Evolutionary conservation across 2,329 filamentous ascomycete genomes (phyloP), one percentile per base, ranked within the genome.

Genomic region (Xylaria polymorpha): DNA sequence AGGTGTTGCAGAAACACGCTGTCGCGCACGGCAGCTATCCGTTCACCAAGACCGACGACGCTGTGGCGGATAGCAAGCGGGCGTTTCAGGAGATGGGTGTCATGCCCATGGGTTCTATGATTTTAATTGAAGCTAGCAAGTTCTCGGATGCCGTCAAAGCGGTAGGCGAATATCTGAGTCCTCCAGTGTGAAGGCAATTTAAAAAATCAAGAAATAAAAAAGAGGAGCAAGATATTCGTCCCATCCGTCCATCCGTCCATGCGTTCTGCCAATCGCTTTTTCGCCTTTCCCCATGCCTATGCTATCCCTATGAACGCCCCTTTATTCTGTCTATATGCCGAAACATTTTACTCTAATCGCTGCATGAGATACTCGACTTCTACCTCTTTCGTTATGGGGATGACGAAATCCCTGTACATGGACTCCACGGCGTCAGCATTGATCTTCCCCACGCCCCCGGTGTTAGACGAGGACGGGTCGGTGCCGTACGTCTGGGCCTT

Each of bases 361-460:
- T 98, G 94, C 93, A 99, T 97, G 74, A 99, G 85, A 80, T 99
- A 99, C 76, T 99, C 96, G 10, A 99, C 94, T 85, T 99, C 96
- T 48, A 99, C 95, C 72, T 94, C 92, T 81, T 99, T 99, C n/a
- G 96, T 99, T 80, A 98, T 82, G 0, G 96, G 96, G 75, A 99
- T 99, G 69, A 99, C 94, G 82, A 92, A 93, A 80, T 97, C 88
- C 86, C 90, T 89, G 83, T 97, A 97, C 91, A 97, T 95, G 71
- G 87, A 86, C 61, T 97, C 93, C 29, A 97, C 94, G 0, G 94
- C 94, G 69, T 98, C 94, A 2, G 92, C 93, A 78, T 98, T 90
- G 77, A 99, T 97, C 86, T 98, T 98, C 72, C 84, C 85, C 65
- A 85, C 83, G n/a, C 85, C 86, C 18, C 86, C 84, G 7, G 83